Base-by-base conservation (phyloP, 805 yeast species). In the Candida montana region DNA sequence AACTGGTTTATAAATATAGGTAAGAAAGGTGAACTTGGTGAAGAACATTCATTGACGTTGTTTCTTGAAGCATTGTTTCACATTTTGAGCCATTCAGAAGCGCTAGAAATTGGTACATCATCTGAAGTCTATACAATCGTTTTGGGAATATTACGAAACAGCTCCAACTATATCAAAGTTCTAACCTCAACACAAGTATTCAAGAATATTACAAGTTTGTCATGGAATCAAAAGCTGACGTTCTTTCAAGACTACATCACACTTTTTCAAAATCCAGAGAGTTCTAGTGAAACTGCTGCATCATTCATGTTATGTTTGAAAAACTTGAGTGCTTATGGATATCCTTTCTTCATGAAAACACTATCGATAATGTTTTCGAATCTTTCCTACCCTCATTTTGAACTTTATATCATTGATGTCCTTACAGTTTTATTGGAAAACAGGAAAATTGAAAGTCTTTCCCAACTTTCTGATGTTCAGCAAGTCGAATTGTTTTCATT, bases 1-100 rank as follows among this genome's bases (percentile, higher is more conserved):
- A 54, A 61, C 1, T 80, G 77, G 70, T 45, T 77, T 8, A 31
- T 64, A 3, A 50, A 58, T 15, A 59, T 78, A 36, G 66, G 68
- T 4, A 59, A 62, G 1, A 73, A 67, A 26, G 51, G 57, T 3
- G 56, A 73, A 36, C 57, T 79, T 12, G 51, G 62, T 37, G 71
- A 77, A 1, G 68, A 63, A 18, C 17, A 19, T 2, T 62, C 74
- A 2, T 48, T 53, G 3, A 19, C 51, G 2, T 59, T 57, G 18
- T 58, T 71, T 17, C 53, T 69, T 4, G 50, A 49, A 12, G 54
- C 75, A 4, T 44, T 67, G 7, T 41, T 71, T 7, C 44, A 46
- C 15, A 42, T 70, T 28, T 41, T 69, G 24, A 46, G 47, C 4
- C 38, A 44, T 24, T 61, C 53, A 17, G 49, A 60, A 29, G 51